phyloP scores from a whole-genome alignment of 2,329 filamentous ascomycete genomes.

The Aspergillaceae sp. region DNA sequence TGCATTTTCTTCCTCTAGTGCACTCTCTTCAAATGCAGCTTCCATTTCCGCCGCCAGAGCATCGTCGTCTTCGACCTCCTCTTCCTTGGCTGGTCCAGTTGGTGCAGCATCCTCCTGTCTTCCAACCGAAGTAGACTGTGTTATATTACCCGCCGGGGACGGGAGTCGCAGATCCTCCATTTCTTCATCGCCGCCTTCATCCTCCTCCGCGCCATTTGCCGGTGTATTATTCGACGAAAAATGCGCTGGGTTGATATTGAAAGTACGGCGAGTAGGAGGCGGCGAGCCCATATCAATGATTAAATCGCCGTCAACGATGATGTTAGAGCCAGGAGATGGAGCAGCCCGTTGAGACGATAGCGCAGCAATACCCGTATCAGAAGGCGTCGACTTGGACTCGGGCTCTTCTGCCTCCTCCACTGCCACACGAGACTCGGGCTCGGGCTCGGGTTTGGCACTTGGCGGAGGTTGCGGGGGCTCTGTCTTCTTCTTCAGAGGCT shows the following conservation, averaged over 20 bases:
- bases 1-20: conserved; percentile 36
- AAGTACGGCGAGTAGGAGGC: conserved; percentile 29
- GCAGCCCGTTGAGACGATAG: conserved; percentile 23
- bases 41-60: conserved; percentile 52
- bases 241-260: conserved; percentile 33
- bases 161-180: conserved; percentile 31
- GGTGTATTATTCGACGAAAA: conserved; percentile 37
- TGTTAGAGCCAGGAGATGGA: conserved; percentile 33
- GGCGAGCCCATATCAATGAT: conserved; percentile 43
- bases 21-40: conserved; percentile 42
- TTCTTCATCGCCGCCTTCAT: conserved; percentile 27
- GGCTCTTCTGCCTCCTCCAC: conserved; percentile 16
- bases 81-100: conserved; percentile 20
- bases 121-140: conserved; percentile 6
- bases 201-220: conserved; percentile 25
- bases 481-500: conserved; percentile 9
- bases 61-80: conserved; percentile 39
- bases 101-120: conserved; percentile 8
- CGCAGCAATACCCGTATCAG: conserved; percentile 24
- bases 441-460: conserved; percentile 14
- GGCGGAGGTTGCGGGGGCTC: conserved; percentile 7
- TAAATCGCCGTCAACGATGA: conserved; percentile 39
- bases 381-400: conserved; percentile 20
- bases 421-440: conserved; percentile 16
- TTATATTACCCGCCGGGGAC: conserved; percentile 25